Conservation (phyloP, 495 filamentous ascomycete genomes). For the Oleoguttula mirabilis region DNA sequence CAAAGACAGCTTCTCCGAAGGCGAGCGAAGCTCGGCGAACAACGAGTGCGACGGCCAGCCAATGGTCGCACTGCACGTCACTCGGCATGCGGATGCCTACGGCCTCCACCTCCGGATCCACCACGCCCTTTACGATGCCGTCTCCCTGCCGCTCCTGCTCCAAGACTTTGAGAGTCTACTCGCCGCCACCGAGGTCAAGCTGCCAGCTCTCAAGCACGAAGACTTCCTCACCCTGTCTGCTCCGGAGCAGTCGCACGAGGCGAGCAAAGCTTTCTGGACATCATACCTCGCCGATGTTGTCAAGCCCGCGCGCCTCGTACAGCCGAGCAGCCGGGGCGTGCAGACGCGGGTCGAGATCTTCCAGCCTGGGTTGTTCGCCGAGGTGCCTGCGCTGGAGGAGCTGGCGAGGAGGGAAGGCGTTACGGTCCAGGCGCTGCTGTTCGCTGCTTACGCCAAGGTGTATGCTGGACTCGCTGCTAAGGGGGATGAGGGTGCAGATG, state of each 20-base stretch:
- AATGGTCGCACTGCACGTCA: constrained; percentile 23
- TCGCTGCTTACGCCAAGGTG: constrained; percentile 37
- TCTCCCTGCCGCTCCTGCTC: constrained; percentile 41
- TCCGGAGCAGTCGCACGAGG: constrained; percentile 12
- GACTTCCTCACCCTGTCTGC: constrained; percentile 26
- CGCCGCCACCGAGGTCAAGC: constrained; percentile 21
- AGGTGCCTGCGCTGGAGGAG: constrained; percentile 22
- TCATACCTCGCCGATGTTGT: constrained; percentile 34
- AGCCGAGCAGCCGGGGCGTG: constrained; percentile 6
- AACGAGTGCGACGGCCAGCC: constrained; percentile 20
- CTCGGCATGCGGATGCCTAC: too few species aligned
- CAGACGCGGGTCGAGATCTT: constrained; percentile 33
- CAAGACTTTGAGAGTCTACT: constrained; percentile 31
- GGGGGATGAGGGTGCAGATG: neutral
- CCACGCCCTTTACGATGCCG: constrained; percentile 50
- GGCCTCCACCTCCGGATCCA: constrained; percentile 41
- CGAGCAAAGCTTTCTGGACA: constrained; percentile 41
- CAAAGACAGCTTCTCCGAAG: constrained; percentile 11
- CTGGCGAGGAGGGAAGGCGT: constrained; percentile 30
- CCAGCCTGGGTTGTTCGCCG: constrained; percentile 23
- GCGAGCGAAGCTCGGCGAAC: constrained; percentile 13
- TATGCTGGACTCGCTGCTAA: constrained; percentile 19
- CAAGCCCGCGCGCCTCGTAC: constrained; percentile 10
- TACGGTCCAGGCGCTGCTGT: constrained; percentile 38
- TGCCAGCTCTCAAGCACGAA: constrained; percentile 7